These are phyloP conservation scores for Plantago coronopus DNA, from an alignment of 305 asterid species.

Conservation along the genomic window DNA sequence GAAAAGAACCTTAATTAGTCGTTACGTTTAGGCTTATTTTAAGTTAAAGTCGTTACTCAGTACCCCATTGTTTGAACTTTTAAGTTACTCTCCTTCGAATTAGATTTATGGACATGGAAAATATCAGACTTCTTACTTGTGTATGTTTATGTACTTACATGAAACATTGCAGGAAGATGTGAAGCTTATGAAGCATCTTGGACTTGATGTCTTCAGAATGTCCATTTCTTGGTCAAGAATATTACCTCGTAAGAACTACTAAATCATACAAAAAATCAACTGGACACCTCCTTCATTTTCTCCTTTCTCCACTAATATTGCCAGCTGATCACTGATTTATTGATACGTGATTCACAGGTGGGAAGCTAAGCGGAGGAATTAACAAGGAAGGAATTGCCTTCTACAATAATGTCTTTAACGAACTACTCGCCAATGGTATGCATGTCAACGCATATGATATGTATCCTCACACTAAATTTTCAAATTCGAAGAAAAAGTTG, in stretches of 20 bases:
- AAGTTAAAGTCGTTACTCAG: no score
- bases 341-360: slow-evolving; percentile 22
- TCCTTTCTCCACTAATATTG: no score
- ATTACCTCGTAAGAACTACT: slow-evolving; percentile 33
- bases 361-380: slow-evolving; percentile 40
- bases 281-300: no score
- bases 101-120: no score
- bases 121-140: no score
- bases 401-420: slow-evolving; percentile 43
- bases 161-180: slow-evolving; percentile 50
- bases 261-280: background rate
- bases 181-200: slow-evolving; percentile 37
- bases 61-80: no score
- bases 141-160: no score
- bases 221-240: slow-evolving; percentile 58
- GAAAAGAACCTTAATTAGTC: no score
- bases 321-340: no score
- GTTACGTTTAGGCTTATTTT: no score
- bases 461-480: background rate
- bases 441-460: background rate
- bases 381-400: slow-evolving; percentile 40
- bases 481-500: no score
- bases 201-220: slow-evolving; percentile 44
- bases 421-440: slow-evolving; percentile 42
- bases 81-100: no score